Percentiles rank a stretch among this genome's conserved stretches.
phyloP scores from a whole-genome alignment of 768 basidiomycete species.

The Termitomyces sp. region DNA sequence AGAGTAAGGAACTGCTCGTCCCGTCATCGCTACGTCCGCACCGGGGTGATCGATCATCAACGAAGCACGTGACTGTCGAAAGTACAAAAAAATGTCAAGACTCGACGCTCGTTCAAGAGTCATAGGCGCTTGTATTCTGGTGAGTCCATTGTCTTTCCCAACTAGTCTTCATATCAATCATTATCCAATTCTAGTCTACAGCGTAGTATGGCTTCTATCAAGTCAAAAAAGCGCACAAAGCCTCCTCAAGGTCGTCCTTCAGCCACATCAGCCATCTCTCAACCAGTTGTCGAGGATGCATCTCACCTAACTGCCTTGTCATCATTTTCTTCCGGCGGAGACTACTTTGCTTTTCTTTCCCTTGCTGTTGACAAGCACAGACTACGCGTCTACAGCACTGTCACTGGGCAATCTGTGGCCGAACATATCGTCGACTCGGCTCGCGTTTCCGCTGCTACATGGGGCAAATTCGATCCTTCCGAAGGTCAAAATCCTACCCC shows the following conservation, averaged over 20 bases:
- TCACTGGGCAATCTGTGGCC: conserved; percentile 49
- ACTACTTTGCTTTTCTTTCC: conserved; percentile 57
- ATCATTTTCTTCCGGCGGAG: conserved; percentile 56
- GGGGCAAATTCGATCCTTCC: conserved; percentile 39
- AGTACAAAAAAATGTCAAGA: conserved; percentile 11
- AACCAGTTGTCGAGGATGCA: conserved; percentile 49
- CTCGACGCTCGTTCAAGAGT: not conserved
- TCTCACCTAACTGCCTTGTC: conserved; percentile 41
- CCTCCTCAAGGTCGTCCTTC: conserved; percentile 46
- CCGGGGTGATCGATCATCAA: conserved; percentile 13
- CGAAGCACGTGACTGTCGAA: conserved; percentile 6
- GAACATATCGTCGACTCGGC: conserved; percentile 56
- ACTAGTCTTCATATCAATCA: not conserved
- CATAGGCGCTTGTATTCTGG: conserved; percentile 3
- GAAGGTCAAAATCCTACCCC: conserved; percentile 19
- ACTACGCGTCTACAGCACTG: conserved; percentile 59
- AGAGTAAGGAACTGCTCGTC: not conserved
- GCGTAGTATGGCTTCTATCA: conserved; percentile 38
- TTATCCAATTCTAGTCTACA: not conserved
- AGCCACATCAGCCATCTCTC: conserved; percentile 54
- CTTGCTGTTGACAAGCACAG: conserved; percentile 72
- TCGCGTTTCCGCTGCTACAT: conserved; percentile 51
- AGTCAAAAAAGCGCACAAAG: conserved; percentile 56
- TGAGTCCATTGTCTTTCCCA: not conserved
- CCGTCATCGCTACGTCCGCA: not conserved